Conservation (phyloP, 805 yeast genomes). For the Candida coquimbonensis region DNA sequence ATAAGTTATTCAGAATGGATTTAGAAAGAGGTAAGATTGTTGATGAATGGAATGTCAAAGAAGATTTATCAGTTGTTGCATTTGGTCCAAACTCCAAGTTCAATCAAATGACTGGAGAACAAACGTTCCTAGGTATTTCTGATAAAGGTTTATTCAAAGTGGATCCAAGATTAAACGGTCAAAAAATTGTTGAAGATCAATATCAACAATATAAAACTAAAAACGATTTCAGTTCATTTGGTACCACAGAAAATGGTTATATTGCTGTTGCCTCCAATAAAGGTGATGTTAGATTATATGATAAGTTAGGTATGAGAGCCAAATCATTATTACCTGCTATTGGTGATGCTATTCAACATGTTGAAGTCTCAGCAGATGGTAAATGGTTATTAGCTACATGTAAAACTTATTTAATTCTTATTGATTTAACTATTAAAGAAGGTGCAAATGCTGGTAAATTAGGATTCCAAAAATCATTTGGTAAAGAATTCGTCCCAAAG, state of each 20-base stretch:
- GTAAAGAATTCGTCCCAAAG: slow-evolving; percentile 55
- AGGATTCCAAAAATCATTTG: slow-evolving; percentile 63
- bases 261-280: slow-evolving; percentile 68
- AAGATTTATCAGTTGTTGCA: slow-evolving; percentile 39
- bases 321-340: slow-evolving; percentile 75
- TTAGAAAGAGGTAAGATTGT: slow-evolving; percentile 70
- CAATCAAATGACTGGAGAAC: slow-evolving; percentile 67
- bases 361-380: slow-evolving; percentile 75
- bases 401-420: slow-evolving; percentile 57
- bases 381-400: slow-evolving; percentile 79
- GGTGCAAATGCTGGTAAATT: slow-evolving; percentile 52
- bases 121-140: slow-evolving; percentile 66
- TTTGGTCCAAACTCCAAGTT: slow-evolving; percentile 71
- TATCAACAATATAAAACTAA: slow-evolving; percentile 45
- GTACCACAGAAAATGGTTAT: slow-evolving; percentile 68
- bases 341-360: slow-evolving; percentile 64
- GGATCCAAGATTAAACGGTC: slow-evolving; percentile 66
- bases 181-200: slow-evolving; percentile 53
- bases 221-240: slow-evolving; percentile 19
- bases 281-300: slow-evolving; percentile 74
- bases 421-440: slow-evolving; percentile 57
- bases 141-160: slow-evolving; percentile 59
- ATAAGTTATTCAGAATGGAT: slow-evolving; percentile 66
- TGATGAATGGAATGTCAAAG: slow-evolving; percentile 74
- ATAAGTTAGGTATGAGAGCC: slow-evolving; percentile 66